phyloP scores from a whole-genome alignment of 805 yeast genomes.

The Hanseniaspora meyeri region DNA sequence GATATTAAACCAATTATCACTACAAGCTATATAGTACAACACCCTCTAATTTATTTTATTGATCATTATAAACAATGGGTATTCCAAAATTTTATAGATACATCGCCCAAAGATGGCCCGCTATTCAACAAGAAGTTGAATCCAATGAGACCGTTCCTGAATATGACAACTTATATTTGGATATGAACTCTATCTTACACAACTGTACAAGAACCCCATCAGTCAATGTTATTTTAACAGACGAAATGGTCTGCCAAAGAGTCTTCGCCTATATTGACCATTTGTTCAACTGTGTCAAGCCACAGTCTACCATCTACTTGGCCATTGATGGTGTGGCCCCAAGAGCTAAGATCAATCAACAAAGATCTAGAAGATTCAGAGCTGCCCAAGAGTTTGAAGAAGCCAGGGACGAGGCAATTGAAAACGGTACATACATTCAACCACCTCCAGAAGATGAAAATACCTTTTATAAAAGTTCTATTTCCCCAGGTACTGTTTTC shows the following conservation, averaged over 20 bases:
- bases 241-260: constrained; percentile 84
- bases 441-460: constrained; percentile 51
- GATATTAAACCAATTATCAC: too few relatives aligned
- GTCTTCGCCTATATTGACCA: constrained; percentile 92
- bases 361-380: constrained; percentile 87
- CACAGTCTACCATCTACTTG: constrained; percentile 79
- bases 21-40: too few relatives aligned
- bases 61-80: constrained; percentile 39
- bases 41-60: too few relatives aligned
- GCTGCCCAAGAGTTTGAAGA: constrained; percentile 88
- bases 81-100: constrained; percentile 94
- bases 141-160: constrained; percentile 69
- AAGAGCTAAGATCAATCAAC: constrained; percentile 96
- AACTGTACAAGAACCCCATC: constrained; percentile 84
- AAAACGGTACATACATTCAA: constrained; percentile 49
- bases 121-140: constrained; percentile 74
- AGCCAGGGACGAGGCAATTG: constrained; percentile 58
- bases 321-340: constrained; percentile 99
- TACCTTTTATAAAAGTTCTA: constrained; percentile 82
- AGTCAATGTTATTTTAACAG: constrained; percentile 54
- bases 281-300: constrained; percentile 74
- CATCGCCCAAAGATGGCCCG: constrained; percentile 98
- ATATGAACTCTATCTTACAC: constrained; percentile 94
- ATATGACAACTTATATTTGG: constrained; percentile 86
- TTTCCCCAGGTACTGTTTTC: constrained; percentile 94